Base-by-base conservation (phyloP, 495 filamentous ascomycete genomes). In the Xylaria nigripes region DNA sequence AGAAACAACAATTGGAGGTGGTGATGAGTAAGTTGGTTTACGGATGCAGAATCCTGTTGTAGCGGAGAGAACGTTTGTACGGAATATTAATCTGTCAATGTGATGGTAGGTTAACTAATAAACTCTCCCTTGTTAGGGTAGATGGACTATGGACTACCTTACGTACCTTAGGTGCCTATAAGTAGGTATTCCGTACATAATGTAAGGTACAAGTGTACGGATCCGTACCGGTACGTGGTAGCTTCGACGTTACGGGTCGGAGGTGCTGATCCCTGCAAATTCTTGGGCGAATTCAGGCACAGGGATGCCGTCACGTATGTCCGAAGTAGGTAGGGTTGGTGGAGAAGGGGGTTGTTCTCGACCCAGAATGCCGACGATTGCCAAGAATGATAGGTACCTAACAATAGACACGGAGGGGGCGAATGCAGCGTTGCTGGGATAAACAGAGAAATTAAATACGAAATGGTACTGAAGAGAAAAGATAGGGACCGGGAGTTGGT, bases 211-310 rank as follows among this genome's bases (percentile, higher is more conserved):
- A n/a, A n/a, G n/a, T n/a, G n/a, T n/a, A 10, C 27, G 27, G 10
- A 30, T 30, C 27, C 27, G 27, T 30, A 30, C 27, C 5, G 10
- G 27, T 30, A 30, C n/a, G n/a, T n/a, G n/a, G n/a, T n/a, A n/a
- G n/a, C n/a, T n/a, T n/a, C 4, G 45, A 29, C 18, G 29, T 36
- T 25, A 29, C 42, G 42, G 22, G 42, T 18, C 29, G 40, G 49
- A 51, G 40, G 36, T 24, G 49, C 43, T 15, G 42, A 27, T 44
- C 51, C 43, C 51, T 36, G 44, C 25, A 40, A n/a, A n/a, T 38
- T 27, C 42, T 22, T 7, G 43, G 19, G 22, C 25, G 43, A 53
- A 46, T 10, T 18, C 40, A 16, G 19, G 27, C 12, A 19, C 24
- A 25, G 24, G 15, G 24, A 25, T 46, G 44, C 22, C 44, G 44